Conservation (phyloP, 1,284 basidiomycete genomes). For the Cryptococcus sp. region DNA sequence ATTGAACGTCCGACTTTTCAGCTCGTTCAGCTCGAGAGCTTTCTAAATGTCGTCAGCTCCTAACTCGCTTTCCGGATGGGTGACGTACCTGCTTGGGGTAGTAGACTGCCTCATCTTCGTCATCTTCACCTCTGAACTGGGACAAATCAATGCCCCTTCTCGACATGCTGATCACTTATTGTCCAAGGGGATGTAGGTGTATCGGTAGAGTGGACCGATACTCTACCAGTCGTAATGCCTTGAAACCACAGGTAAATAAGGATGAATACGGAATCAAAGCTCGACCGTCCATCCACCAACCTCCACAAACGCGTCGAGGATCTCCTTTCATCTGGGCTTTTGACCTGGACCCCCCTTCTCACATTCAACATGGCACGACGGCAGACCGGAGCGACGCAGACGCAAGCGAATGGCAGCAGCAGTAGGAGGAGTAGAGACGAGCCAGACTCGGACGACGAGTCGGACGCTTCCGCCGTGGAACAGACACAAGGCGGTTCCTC, state of each 20-base stretch:
- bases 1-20: slow-evolving; percentile 45
- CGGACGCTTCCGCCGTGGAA: neutral
- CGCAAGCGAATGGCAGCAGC: neutral
- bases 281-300: too few relatives aligned
- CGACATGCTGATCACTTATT: too few relatives aligned
- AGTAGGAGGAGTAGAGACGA: neutral
- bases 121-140: slow-evolving; percentile 37
- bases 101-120: slow-evolving; percentile 38
- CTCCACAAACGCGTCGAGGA: too few relatives aligned
- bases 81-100: neutral
- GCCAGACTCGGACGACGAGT: slow-evolving; percentile 4
- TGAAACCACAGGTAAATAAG: too few relatives aligned
- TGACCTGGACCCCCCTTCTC: too few relatives aligned
- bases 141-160: slow-evolving; percentile 40
- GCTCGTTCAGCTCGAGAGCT: slow-evolving; percentile 33
- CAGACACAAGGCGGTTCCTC: neutral
- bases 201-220: too few relatives aligned
- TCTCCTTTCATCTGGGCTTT: too few relatives aligned
- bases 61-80: neutral
- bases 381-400: neutral
- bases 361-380: neutral
- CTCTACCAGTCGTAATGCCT: too few relatives aligned
- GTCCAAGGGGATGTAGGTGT: too few relatives aligned
- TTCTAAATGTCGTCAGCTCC: slow-evolving; percentile 17
- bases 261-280: too few relatives aligned